Percentiles rank a stretch among this genome's conserved stretches.
phyloP scores from a whole-genome alignment of 371 early-diverging fungal species.

The Astathelohania contejeani region DNA sequence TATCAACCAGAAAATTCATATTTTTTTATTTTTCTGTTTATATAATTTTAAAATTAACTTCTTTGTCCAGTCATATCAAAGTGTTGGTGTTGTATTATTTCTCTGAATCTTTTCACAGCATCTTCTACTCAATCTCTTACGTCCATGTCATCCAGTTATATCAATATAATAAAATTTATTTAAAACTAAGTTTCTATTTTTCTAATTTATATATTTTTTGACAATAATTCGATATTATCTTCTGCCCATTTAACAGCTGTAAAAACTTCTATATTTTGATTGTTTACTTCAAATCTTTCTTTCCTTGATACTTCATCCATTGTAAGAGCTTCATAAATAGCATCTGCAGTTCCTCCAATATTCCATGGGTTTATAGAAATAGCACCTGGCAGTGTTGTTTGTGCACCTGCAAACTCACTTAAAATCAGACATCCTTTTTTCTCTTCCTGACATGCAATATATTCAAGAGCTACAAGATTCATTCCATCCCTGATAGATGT shows the following conservation, averaged over 20 bases:
- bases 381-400: slow-evolving; percentile 81
- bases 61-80: no score
- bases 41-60: no score
- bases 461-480: slow-evolving; percentile 95
- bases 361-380: slow-evolving; percentile 96
- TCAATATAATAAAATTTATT: no score
- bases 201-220: no score
- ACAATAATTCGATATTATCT: slow-evolving; percentile 32
- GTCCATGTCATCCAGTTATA: no score
- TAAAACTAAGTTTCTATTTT: no score
- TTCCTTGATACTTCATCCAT: slow-evolving; percentile 65
- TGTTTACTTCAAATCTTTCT: slow-evolving; percentile 70
- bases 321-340: slow-evolving; percentile 70
- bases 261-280: slow-evolving; percentile 75
- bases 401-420: slow-evolving; percentile 94
- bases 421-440: slow-evolving; percentile 85
- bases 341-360: slow-evolving; percentile 73
- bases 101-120: no score
- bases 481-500: slow-evolving; percentile 96
- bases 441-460: slow-evolving; percentile 68
- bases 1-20: no score
- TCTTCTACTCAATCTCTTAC: no score
- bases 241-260: slow-evolving; percentile 91
- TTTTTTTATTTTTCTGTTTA: no score
- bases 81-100: no score